Evolutionary conservation across 2,329 filamentous ascomycete species (phyloP).

Genomic region (Aspergillus tubingensis): DNA sequence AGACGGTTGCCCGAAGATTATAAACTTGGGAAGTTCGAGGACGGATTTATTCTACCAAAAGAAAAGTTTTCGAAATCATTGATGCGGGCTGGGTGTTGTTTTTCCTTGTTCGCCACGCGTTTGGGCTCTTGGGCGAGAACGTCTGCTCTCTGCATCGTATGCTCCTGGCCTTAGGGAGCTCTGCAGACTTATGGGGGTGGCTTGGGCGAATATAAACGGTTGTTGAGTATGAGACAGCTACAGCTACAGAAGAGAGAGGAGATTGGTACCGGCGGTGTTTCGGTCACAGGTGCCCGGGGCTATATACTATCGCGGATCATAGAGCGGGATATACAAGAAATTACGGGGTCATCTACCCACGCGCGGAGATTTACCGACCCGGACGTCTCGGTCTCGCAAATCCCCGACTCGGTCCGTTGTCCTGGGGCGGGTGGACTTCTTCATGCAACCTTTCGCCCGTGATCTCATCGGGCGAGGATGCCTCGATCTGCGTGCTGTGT

Average conservation of each 20-base stretch:
- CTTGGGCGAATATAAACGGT: conserved; percentile 11
- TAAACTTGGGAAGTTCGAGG: conserved; percentile 91
- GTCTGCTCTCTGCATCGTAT: conserved; percentile 6
- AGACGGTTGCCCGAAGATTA: conserved; percentile 98
- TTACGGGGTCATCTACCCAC: not conserved
- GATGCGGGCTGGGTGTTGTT: conserved; percentile 22
- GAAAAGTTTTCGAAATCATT: conserved; percentile 57
- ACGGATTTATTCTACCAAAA: conserved; percentile 86
- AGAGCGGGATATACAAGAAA: conserved; percentile 5
- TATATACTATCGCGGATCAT: conserved; percentile 11
- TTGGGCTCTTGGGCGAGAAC: conserved; percentile 7
- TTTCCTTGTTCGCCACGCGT: conserved; percentile 12
- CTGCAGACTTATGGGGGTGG: not conserved
- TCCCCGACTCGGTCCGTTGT: conserved; percentile 51
- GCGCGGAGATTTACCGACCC: conserved; percentile 45
- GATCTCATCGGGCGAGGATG: conserved; percentile 60
- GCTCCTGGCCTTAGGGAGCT: conserved; percentile 4
- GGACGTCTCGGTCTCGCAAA: conserved; percentile 67
- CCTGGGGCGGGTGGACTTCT: conserved; percentile 54
- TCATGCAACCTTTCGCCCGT: conserved; percentile 54
- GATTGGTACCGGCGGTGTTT: not conserved
- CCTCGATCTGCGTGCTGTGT: conserved; percentile 53
- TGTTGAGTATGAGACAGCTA: not conserved
- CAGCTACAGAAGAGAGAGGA: conserved; percentile 7
- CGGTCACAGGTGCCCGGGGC: conserved; percentile 2